phyloP scores from a whole-genome alignment of 345 rosid genomes.

The Clarkia xantiana region DNA sequence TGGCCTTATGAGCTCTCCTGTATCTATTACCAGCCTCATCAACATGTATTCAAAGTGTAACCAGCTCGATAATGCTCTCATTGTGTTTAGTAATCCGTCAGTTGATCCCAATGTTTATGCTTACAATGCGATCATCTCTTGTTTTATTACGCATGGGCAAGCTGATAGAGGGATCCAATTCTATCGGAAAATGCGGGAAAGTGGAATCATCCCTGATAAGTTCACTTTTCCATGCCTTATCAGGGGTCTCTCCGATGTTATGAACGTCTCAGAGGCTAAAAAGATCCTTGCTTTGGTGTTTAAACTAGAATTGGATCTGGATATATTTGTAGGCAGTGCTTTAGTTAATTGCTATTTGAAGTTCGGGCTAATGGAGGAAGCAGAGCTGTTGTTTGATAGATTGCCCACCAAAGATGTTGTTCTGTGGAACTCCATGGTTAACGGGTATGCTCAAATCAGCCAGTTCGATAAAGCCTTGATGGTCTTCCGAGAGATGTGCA shows the following conservation, averaged over 20 bases:
- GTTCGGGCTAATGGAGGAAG: constrained; percentile 23
- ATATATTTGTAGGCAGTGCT: constrained; percentile 39
- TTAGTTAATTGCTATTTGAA: constrained; percentile 28
- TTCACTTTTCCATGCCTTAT: constrained; percentile 50
- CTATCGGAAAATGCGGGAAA: constrained; percentile 29
- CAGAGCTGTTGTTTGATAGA: constrained; percentile 40
- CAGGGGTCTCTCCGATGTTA: constrained; percentile 31
- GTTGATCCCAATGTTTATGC: constrained; percentile 26
- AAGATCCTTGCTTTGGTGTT: constrained; percentile 41
- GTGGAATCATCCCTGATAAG: constrained; percentile 37
- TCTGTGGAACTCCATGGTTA: constrained; percentile 56
- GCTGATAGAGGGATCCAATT: constrained; percentile 23
- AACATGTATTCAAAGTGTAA: constrained; percentile 42
- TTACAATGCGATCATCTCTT: constrained; percentile 41
- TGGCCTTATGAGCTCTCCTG: constrained; percentile 29
- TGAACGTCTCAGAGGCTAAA: constrained; percentile 26
- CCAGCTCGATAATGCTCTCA: constrained; percentile 18
- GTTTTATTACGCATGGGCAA: constrained; percentile 30
- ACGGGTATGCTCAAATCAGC: constrained; percentile 36
- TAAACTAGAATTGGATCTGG: constrained; percentile 39
- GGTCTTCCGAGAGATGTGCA: constrained; percentile 28
- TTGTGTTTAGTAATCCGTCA: constrained; percentile 10
- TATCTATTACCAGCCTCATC: constrained; percentile 41
- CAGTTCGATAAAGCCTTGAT: constrained; percentile 28
- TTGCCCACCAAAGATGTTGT: constrained; percentile 40